phyloP scores from a whole-genome alignment of 2,329 filamentous ascomycete genomes.

The Aspergillus novofumigatus region DNA sequence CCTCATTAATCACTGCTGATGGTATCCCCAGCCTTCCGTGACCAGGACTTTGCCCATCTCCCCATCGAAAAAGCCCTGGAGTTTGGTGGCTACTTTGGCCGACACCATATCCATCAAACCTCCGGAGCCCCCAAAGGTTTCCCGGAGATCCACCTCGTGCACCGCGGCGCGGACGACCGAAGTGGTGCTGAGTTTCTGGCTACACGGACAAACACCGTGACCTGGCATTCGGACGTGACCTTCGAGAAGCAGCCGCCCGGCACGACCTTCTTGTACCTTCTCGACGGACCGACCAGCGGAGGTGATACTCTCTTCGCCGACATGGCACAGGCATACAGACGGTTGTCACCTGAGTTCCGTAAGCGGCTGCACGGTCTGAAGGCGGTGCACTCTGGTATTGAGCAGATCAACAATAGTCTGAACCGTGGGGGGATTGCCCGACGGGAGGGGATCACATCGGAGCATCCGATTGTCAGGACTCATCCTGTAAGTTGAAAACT shows the following conservation, averaged over 20 bases:
- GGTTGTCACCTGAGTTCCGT: conserved; percentile 73
- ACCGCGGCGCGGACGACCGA: conserved; percentile 64
- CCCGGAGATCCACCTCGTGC: conserved; percentile 74
- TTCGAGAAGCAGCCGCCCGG: conserved; percentile 87
- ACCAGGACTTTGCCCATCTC: conserved; percentile 68
- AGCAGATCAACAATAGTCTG: conserved; percentile 71
- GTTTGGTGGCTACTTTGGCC: conserved; percentile 71
- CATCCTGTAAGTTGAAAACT: conserved; percentile 54
- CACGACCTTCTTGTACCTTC: conserved; percentile 81
- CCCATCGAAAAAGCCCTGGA: conserved; percentile 66
- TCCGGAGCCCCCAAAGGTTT: conserved; percentile 69
- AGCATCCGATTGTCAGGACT: conserved; percentile 74
- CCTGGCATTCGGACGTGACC: conserved; percentile 85
- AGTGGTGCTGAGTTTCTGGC: conserved; percentile 60
- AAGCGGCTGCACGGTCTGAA: conserved; percentile 75
- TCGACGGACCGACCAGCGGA: conserved; percentile 75
- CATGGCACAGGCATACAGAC: conserved; percentile 73
- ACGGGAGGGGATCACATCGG: conserved; percentile 68
- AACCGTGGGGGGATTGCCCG: conserved; percentile 66
- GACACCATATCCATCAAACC: conserved; percentile 76
- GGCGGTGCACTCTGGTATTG: conserved; percentile 75
- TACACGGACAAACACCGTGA: conserved; percentile 71
- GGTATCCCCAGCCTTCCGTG: conserved; percentile 56
- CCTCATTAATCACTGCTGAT: neutral
- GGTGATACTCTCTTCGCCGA: conserved; percentile 84